Evolutionary conservation across 1,139 yeast species (phyloP).

Genomic region (Saccharomycopsis phalli): DNA sequence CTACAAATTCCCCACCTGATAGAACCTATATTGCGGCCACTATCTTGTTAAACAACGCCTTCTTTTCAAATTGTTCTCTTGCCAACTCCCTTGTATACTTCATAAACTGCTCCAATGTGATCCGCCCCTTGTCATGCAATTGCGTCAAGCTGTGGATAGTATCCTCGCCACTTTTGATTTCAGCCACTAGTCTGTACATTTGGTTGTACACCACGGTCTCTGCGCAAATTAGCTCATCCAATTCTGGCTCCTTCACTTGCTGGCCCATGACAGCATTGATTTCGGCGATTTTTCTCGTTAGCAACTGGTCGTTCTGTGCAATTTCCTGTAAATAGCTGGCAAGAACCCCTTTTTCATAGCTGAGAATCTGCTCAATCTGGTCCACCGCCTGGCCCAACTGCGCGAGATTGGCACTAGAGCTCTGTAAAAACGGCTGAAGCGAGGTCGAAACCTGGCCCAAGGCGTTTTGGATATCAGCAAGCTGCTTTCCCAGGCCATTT

Average conservation of each 20-base stretch:
- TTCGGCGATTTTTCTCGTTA: too few species aligned
- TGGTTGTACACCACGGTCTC: conserved; percentile 43
- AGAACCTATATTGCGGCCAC: too few species aligned
- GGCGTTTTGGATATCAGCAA: too few species aligned
- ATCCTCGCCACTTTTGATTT: conserved; percentile 64
- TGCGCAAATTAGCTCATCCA: conserved; percentile 37
- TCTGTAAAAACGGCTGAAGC: too few species aligned
- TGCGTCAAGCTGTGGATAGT: conserved; percentile 52
- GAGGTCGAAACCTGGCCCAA: too few species aligned
- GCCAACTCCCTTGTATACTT: conserved; percentile 56
- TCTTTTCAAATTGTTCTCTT: conserved; percentile 58
- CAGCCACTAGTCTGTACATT: conserved; percentile 58
- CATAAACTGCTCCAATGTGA: conserved; percentile 45
- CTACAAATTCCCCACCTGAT: too few species aligned
- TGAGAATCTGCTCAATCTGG: conserved; percentile 26
- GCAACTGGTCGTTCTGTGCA: too few species aligned
- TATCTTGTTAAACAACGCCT: conserved; percentile 35
- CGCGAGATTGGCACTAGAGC: too few species aligned
- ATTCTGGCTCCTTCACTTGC: conserved; percentile 28
- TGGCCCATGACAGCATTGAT: too few species aligned
- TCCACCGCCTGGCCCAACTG: conserved; percentile 13
- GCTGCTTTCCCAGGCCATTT: too few species aligned
- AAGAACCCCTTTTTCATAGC: conserved; percentile 27
- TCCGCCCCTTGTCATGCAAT: conserved; percentile 39
- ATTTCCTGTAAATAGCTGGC: conserved; percentile 25